Conservation (phyloP, 805 yeast species). For the Yarrowia bubula region DNA sequence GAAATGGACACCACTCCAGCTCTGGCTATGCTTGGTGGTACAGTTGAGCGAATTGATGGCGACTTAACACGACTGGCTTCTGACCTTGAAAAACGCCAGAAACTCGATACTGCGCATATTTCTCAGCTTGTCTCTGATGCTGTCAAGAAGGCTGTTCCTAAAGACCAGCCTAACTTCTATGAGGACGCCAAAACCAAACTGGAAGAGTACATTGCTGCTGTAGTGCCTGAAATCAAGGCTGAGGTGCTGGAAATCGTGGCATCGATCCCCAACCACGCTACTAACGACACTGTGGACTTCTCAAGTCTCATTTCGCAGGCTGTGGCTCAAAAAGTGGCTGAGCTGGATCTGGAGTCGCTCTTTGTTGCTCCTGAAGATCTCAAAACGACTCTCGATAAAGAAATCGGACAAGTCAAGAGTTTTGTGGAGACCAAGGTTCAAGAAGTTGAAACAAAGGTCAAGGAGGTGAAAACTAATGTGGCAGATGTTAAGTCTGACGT, state of each 20-base stretch:
- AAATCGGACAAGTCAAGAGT: not conserved
- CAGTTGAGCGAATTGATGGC: slow-evolving; percentile 16
- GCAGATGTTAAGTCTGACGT: not conserved
- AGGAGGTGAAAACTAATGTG: not conserved
- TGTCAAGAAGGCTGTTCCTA: not conserved
- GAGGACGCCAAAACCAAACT: not conserved
- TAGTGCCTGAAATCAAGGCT: not conserved
- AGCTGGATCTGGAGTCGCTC: not conserved
- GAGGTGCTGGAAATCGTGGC: not conserved
- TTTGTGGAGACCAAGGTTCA: not conserved
- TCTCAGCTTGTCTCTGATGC: not conserved
- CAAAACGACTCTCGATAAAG: not conserved
- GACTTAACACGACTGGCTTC: not conserved
- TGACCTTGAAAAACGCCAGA: not conserved
- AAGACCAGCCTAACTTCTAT: not conserved
- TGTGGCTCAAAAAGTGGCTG: not conserved
- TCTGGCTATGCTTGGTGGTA: slow-evolving; percentile 5
- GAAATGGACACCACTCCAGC: slow-evolving; percentile 5
- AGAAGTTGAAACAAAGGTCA: not conserved
- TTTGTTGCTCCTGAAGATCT: not conserved
- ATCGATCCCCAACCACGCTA: not conserved
- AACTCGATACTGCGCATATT: not conserved
- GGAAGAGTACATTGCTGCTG: not conserved
- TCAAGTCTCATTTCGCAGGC: not conserved
- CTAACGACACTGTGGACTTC: not conserved